These are phyloP conservation scores for Lanmaoa pseudosensibilis DNA, from an alignment of 768 basidiomycete genomes.

Conservation along the genomic window DNA sequence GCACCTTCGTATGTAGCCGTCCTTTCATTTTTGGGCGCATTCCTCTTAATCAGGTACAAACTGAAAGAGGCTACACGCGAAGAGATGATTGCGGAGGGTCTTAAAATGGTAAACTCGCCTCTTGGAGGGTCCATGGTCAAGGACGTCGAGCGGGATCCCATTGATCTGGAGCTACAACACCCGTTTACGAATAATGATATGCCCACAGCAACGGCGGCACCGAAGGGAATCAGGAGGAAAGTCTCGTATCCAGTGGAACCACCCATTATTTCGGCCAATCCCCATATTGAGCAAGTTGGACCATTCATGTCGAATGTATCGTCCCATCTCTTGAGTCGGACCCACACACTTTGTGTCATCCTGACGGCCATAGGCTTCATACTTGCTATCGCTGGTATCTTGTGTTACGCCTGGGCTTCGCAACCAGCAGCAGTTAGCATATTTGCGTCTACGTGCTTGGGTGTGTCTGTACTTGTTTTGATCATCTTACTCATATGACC, in stretches of 20 bases:
- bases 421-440: conserved; percentile 47
- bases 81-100: conserved; percentile 40
- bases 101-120: conserved; percentile 26
- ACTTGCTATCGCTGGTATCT: conserved; percentile 49
- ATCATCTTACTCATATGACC: conserved; percentile 12
- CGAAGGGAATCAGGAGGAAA: background rate
- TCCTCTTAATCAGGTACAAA: conserved; percentile 56
- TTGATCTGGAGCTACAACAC: background rate
- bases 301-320: conserved; percentile 42
- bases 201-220: background rate
- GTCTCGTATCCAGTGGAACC: conserved; percentile 19
- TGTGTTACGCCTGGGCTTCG: conserved; percentile 52
- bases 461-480: conserved; percentile 31
- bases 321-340: conserved; percentile 47
- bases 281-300: conserved; percentile 53
- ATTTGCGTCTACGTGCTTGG: conserved; percentile 43
- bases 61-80: conserved; percentile 52
- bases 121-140: conserved; percentile 6
- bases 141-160: conserved; percentile 15
- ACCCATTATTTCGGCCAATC: conserved; percentile 43
- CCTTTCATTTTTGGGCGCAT: conserved; percentile 54
- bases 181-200: background rate
- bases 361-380: conserved; percentile 49
- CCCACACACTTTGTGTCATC: conserved; percentile 49
- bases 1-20: conserved; percentile 29